Conservation (phyloP, 495 filamentous ascomycete genomes). For the Hyaloscypha variabilis region DNA sequence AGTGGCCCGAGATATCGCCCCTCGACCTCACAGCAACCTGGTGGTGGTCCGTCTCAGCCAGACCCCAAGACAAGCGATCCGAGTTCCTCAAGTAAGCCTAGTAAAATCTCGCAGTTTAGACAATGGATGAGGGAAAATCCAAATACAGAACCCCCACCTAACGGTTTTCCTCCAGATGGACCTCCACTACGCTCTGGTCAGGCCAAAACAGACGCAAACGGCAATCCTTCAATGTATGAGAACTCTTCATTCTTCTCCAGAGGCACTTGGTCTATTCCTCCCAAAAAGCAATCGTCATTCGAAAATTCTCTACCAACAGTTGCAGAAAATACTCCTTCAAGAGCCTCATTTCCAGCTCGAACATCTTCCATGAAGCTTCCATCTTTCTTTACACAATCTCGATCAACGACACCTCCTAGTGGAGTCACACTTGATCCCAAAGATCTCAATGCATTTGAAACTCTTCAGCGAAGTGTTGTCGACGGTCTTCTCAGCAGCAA, state of each 20-base stretch:
- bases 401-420: conserved; percentile 27
- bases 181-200: conserved; percentile 20
- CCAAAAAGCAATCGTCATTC: conserved; percentile 1
- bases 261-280: background rate
- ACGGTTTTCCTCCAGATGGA: conserved; percentile 29
- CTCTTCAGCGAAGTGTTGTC: conserved; percentile 33
- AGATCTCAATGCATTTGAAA: conserved; percentile 35
- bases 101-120: conserved; percentile 20
- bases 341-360: background rate
- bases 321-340: conserved; percentile 1
- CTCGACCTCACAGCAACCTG: background rate
- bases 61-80: background rate
- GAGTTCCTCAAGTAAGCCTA: conserved; percentile 22
- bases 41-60: conserved; percentile 1
- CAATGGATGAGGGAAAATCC: conserved; percentile 27
- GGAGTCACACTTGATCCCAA: conserved; percentile 22
- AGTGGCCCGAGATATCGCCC: background rate
- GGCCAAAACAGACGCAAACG: conserved; percentile 17
- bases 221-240: conserved; percentile 44
- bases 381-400: conserved; percentile 5
- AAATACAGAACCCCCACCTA: conserved; percentile 19
- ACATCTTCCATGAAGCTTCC: conserved; percentile 1
- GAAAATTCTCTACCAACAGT: conserved; percentile 7
- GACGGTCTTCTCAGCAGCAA: conserved; percentile 32
- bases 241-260: conserved; percentile 14